Base-by-base conservation (phyloP, 2,329 filamentous ascomycete genomes). In the Elsinoe batatas region DNA sequence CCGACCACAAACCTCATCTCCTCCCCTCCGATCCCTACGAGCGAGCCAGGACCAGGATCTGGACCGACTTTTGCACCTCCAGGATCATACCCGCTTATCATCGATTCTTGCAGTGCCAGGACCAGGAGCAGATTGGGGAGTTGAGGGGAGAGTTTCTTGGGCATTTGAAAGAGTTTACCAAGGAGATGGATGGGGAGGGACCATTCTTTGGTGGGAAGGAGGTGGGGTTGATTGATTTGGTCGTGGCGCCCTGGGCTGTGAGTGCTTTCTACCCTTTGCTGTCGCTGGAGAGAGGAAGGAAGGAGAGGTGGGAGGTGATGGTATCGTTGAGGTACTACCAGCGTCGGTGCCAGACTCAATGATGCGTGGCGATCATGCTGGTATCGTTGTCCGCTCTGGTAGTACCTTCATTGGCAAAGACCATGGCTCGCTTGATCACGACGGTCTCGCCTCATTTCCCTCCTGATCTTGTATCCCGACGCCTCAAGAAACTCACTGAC, bases 241-340 rank as follows among this genome's bases (percentile, higher is more conserved):
- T 81, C 59, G 71, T 90, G 2, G 86, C 82, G 36, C 87, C 87
- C 0, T 91, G 85, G 85, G 82, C 83, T 0, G 78, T 82, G 47
- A 56, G 54, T 60, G 8, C 20, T 36, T 37, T 46, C 22, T 47
- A 12, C 18, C 37, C 10, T 53, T 22, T 42, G 20, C 33, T 26
- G 7, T 13, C 6, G 18, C 8, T 20, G 18, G 42, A 44, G 15
- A 3, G 18, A 17, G 2, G 3, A 17, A 11, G 7, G 13, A 3
- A 13, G 15, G 2, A 22, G 18, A 8, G 2, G 15, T 3, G 3
- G 6, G 38, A 11, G 40, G 18, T 30, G 20, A 2, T 10, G 10
- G 18, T 2, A 3, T 20, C 11, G 20, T 33, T 22, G 4, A 30
- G 26, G 74, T 0, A 71, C 82, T 38, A 77, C 76, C 1, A 37